Evolutionary conservation across 352 stramenopile genomes (phyloP), one percentile per base, ranked within the genome.

Genomic region (Globisporangium perplexum): DNA sequence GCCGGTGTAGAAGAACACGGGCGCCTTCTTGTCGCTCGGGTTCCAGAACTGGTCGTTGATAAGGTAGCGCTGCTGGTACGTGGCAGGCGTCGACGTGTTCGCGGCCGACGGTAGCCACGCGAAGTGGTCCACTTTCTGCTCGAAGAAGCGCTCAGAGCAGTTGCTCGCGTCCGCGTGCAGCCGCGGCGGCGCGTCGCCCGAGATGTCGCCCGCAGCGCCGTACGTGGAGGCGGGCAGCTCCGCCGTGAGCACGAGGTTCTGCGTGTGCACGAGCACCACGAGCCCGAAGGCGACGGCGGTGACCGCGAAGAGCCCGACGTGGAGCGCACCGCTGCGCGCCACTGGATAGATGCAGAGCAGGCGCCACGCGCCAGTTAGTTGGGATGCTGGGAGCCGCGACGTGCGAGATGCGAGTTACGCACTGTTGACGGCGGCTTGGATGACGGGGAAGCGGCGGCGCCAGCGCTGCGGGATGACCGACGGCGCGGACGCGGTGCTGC

Each of bases 1-100:
- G 23, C 95, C 93, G 17, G 81, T 95, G 68, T 97, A 97, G 67
- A 97, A 96, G 44, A 98, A 96, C n/a, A 97, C 77, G 0, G 86
- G 80, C 24, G 79, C 78, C 46, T 78, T 86, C 50, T 67, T 65
- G 53, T 90, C 66, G 12, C 55, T 60, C 23, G 82, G 64, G 60
- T 86, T 71, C 75, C 77, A 96, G 63, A 84, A 88, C 63, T 95
- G 65, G 31, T 90, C 71, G 62, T 96, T 96, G 22, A 97, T 55
- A 42, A 96, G 74, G 61, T 96, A 97, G 31, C 92, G 83, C 63
- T 96, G 89, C 50, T 83, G 60, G 69, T 90, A 96, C 10, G 77
- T 93, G 18, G 74, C 68, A 31, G 75, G 57, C 56, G 67, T 55
- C 20, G 50, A 53, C 10, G 63, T 59, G 26, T 57, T 54, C 26